Evolutionary conservation across 202 grass and related monocot species (phyloP), one percentile per base, ranked within the genome.

Genomic region (Musa balbisiana): DNA sequence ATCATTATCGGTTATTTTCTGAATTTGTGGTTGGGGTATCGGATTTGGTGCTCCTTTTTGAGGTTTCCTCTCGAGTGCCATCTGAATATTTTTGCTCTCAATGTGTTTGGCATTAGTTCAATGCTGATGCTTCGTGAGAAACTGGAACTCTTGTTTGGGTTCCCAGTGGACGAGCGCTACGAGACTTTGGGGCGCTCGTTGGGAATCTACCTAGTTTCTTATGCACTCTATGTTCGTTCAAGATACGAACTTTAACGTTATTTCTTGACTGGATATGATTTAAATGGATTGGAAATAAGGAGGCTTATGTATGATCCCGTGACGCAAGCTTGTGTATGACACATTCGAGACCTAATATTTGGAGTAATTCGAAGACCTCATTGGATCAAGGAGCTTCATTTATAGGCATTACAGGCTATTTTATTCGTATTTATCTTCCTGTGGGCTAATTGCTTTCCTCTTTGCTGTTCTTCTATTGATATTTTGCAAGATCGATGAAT

Each of bases 401-500:
- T 10, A 51, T 70, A 20, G 16, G 20, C 19, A 70, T n/a, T 11
- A 70, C 4, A 17, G 51, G 10, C 49, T 11, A 20, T 24, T 70
- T 51, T 10, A 12, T 50, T 51, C 51, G 51, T 17, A 51, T 51
- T 19, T 19, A 74, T 74, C 22, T 73, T 54, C 22, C n/a, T 5
- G 13, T 23, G 6, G 21, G 10, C 15, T 16, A 22, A 29, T 25
- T 33, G 25, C 0, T 15, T 17, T n/a, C 51, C 52, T 12, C 56
- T 29, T 11, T n/a, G 3, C 8, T 22, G 2, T 19, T 10, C 64
- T 51, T 43, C n/a, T 69, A 27, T 59, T 50, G 53, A 49, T 53
- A 59, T 49, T 23, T 68, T 53, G 49, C 59, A 69, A 82, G 69
- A 72, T 69, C 56, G 51, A 50, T 56, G 21, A 65, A 55, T 52